phyloP scores from a whole-genome alignment of 2,329 filamentous ascomycete genomes.

The Phaeoacremonium minimum region DNA sequence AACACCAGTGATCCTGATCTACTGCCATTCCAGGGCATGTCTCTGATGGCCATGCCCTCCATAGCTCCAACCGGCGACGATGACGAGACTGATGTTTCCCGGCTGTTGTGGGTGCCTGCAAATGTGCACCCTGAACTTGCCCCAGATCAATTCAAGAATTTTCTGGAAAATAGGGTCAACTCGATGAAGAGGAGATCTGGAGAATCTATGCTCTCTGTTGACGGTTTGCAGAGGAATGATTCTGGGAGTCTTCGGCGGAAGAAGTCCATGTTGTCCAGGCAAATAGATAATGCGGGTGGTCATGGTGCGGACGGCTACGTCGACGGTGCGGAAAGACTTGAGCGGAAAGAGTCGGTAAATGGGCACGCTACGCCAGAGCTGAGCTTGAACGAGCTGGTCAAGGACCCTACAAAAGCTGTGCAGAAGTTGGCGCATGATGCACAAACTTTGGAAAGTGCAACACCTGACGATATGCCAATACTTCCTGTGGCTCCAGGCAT shows the following conservation, averaged over 20 bases:
- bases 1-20: slow-evolving; percentile 71
- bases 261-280: slow-evolving; percentile 91
- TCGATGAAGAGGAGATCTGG: slow-evolving; percentile 82
- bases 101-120: slow-evolving; percentile 93
- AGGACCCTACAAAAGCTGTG: slow-evolving; percentile 69
- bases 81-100: slow-evolving; percentile 82
- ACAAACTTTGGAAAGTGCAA: slow-evolving; percentile 20
- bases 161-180: slow-evolving; percentile 88
- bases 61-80: slow-evolving; percentile 68
- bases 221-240: slow-evolving; percentile 48
- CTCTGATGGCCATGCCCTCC: slow-evolving; percentile 66
- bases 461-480: slow-evolving; percentile 74
- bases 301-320: slow-evolving; percentile 61
- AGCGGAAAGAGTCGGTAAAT: slow-evolving; percentile 64
- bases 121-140: slow-evolving; percentile 91
- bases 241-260: slow-evolving; percentile 71
- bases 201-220: slow-evolving; percentile 59
- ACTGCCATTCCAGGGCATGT: slow-evolving; percentile 63
- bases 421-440: slow-evolving; percentile 61
- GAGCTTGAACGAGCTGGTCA: slow-evolving; percentile 77
- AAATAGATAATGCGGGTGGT: slow-evolving; percentile 71
- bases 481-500: slow-evolving; percentile 73
- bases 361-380: slow-evolving; percentile 53
- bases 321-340: slow-evolving; percentile 78
- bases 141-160: slow-evolving; percentile 93